phyloP scores from a whole-genome alignment of 2,329 filamentous ascomycete genomes.

The Aspergillus sp. region DNA sequence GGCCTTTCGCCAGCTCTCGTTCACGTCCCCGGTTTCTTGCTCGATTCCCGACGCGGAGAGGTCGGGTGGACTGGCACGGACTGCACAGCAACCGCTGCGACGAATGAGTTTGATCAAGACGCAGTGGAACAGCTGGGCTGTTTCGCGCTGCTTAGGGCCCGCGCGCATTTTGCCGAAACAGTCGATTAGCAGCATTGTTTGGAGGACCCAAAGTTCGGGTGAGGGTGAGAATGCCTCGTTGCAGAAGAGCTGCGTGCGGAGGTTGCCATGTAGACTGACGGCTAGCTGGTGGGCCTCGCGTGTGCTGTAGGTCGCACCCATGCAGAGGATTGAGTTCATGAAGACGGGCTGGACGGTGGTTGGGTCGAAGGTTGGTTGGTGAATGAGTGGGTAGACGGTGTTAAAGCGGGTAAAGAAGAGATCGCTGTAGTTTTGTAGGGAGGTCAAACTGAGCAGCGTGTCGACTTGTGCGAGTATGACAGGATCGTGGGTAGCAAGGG shows the following conservation, averaged over 20 bases:
- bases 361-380: slow-evolving; percentile 58
- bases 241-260: slow-evolving; percentile 60
- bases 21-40: slow-evolving; percentile 29
- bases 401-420: slow-evolving; percentile 64
- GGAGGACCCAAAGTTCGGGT: slow-evolving; percentile 62
- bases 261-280: slow-evolving; percentile 61
- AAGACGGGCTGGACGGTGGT: slow-evolving; percentile 52
- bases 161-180: slow-evolving; percentile 65
- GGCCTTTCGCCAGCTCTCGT: slow-evolving; percentile 54
- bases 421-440: slow-evolving; percentile 58
- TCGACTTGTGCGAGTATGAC: slow-evolving; percentile 12
- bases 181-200: slow-evolving; percentile 62
- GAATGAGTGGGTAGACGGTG: slow-evolving; percentile 59
- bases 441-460: slow-evolving; percentile 49
- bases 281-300: slow-evolving; percentile 61
- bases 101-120: slow-evolving; percentile 56
- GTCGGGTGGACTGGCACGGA: slow-evolving; percentile 22
- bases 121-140: slow-evolving; percentile 61
- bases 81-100: slow-evolving; percentile 52
- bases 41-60: slow-evolving; percentile 31
- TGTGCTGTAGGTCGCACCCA: slow-evolving; percentile 62
- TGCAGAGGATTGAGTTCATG: slow-evolving; percentile 54
- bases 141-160: slow-evolving; percentile 63
- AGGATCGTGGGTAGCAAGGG: slow-evolving; percentile 54
- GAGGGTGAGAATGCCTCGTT: slow-evolving; percentile 57